phyloP scores from a whole-genome alignment of 1,139 yeast species.

The Insectozyma bohioensis region DNA sequence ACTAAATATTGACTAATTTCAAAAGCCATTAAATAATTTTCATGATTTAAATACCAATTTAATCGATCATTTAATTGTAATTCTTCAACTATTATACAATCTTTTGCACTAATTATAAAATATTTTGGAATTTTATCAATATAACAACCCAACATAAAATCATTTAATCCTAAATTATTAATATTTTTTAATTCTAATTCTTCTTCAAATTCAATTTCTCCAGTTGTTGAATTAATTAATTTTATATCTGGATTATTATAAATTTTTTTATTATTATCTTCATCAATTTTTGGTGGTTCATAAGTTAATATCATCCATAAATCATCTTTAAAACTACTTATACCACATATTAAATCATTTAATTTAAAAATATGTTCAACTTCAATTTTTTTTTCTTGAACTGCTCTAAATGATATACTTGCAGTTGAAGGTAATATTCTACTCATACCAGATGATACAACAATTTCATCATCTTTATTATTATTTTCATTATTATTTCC shows the following conservation, averaged over 20 bases:
- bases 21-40: conserved; percentile 71
- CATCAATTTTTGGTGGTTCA: conserved; percentile 38
- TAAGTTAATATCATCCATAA: conserved; percentile 61
- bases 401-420: conserved; percentile 55
- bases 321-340: conserved; percentile 70
- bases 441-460: conserved; percentile 25
- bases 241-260: conserved; percentile 65
- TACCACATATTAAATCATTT: conserved; percentile 72
- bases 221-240: conserved; percentile 61
- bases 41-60: conserved; percentile 66
- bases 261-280: conserved; percentile 25
- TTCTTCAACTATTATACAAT: conserved; percentile 75
- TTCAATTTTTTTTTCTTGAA: conserved; percentile 56
- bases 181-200: conserved; percentile 67
- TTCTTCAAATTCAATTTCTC: conserved; percentile 81
- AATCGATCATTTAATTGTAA: conserved; percentile 66
- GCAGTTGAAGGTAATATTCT: conserved; percentile 64
- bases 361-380: conserved; percentile 56
- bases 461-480: conserved; percentile 9
- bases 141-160: conserved; percentile 63
- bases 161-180: conserved; percentile 71
- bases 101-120: conserved; percentile 76
- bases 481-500: conserved; percentile 18
- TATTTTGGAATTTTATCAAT: conserved; percentile 45
- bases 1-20: conserved; percentile 61